Conservation (phyloP, 371 early-diverging fungal genomes). For the Vairimorpha necatrix region DNA sequence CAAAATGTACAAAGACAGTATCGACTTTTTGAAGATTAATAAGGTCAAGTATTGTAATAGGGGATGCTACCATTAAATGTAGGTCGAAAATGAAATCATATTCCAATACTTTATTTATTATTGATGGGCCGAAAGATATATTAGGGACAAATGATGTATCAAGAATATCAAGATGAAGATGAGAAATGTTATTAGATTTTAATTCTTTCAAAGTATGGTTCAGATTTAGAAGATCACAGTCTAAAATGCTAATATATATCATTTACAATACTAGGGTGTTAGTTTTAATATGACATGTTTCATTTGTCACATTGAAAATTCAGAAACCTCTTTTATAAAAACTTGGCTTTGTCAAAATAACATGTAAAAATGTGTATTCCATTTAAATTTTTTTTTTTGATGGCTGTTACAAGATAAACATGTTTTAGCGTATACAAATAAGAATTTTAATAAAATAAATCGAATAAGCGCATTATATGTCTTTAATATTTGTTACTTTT, state of each 20-base stretch:
- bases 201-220: constrained; percentile 40
- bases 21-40: constrained; percentile 40
- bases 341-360: background rate
- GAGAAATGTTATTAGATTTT: constrained; percentile 29
- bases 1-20: constrained; percentile 47
- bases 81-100: constrained; percentile 56
- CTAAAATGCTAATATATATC: constrained; percentile 11
- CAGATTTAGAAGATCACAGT: constrained; percentile 22
- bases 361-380: no score
- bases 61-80: constrained; percentile 61
- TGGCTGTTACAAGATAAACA: no score
- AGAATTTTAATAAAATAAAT: no score
- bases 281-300: background rate
- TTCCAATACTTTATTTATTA: constrained; percentile 53
- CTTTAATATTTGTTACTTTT: no score
- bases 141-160: constrained; percentile 58
- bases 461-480: no score
- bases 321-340: background rate
- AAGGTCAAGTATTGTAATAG: constrained; percentile 35
- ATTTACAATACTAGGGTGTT: background rate
- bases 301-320: background rate
- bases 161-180: constrained; percentile 61
- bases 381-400: no score
- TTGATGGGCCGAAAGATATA: constrained; percentile 56
- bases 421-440: no score